phyloP scores from a whole-genome alignment of 768 basidiomycete species.

The Collybia mongolica region DNA sequence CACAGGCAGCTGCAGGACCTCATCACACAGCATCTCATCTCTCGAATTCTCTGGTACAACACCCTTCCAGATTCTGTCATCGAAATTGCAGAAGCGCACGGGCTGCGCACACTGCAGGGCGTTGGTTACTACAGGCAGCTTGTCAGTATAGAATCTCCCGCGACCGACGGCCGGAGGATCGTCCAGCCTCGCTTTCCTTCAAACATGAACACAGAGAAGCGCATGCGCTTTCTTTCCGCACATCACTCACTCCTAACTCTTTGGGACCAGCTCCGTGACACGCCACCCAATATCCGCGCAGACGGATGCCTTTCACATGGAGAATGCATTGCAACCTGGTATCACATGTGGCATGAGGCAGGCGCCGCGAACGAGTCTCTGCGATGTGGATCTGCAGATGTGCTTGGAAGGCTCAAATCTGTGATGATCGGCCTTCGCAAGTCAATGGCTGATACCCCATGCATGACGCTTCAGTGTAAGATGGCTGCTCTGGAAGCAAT shows the following conservation, averaged over 20 bases:
- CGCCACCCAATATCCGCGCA: slow-evolving; percentile 41
- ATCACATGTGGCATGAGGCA: slow-evolving; percentile 51
- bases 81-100: slow-evolving; percentile 41
- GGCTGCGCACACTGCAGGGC: slow-evolving; percentile 39
- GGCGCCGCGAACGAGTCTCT: slow-evolving; percentile 44
- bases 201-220: slow-evolving; percentile 31
- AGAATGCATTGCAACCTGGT: slow-evolving; percentile 49
- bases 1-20: slow-evolving; percentile 47
- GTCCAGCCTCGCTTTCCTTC: slow-evolving; percentile 27
- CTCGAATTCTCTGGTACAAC: slow-evolving; percentile 53
- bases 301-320: slow-evolving; percentile 47
- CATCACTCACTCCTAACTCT: slow-evolving; percentile 51
- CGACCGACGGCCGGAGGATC: slow-evolving; percentile 3
- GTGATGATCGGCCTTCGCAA: slow-evolving; percentile 40
- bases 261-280: slow-evolving; percentile 51
- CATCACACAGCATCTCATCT: slow-evolving; percentile 48
- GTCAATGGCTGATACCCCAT: slow-evolving; percentile 28
- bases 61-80: slow-evolving; percentile 47
- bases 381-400: slow-evolving; percentile 48
- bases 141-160: slow-evolving; percentile 26
- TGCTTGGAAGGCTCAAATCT: slow-evolving; percentile 54
- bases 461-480: slow-evolving; percentile 40
- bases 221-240: slow-evolving; percentile 54
- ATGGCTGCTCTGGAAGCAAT: slow-evolving; percentile 45
- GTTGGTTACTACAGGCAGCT: slow-evolving; percentile 54